These are phyloP conservation scores for Ascochyta pisi DNA, from an alignment of 2,329 filamentous ascomycete genomes.

Conservation along the genomic window DNA sequence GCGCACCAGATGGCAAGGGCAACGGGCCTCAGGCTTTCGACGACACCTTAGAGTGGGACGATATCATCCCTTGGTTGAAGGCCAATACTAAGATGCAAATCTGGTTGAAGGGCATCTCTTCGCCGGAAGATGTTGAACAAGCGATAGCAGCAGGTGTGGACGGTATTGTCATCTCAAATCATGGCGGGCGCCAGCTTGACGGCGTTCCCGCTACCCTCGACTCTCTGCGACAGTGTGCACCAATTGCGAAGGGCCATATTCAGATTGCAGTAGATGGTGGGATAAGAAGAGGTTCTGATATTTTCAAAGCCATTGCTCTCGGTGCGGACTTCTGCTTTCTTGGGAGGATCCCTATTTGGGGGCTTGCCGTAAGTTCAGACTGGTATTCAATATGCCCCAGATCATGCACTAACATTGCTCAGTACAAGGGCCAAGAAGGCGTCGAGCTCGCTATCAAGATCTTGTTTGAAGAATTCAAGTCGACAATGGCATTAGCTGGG, in stretches of 20 bases:
- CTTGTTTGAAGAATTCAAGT: slow-evolving; percentile 38
- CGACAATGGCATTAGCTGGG: slow-evolving; percentile 40
- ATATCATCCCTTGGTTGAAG: slow-evolving; percentile 58
- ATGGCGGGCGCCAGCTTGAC: slow-evolving; percentile 65
- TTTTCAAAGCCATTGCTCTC: slow-evolving; percentile 64
- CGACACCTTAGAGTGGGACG: slow-evolving; percentile 54
- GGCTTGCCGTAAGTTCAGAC: slow-evolving; percentile 50
- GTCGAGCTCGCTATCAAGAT: slow-evolving; percentile 55
- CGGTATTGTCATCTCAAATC: slow-evolving; percentile 62
- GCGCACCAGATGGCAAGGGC: slow-evolving; percentile 22
- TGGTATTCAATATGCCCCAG: neutral
- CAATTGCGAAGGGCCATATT: slow-evolving; percentile 55
- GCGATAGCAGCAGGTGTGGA: slow-evolving; percentile 53
- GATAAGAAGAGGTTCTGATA: slow-evolving; percentile 62
- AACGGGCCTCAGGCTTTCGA: slow-evolving; percentile 30
- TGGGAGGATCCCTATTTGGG: slow-evolving; percentile 59
- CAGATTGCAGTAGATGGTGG: slow-evolving; percentile 68
- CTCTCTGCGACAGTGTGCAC: slow-evolving; percentile 51
- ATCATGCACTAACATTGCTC: slow-evolving; percentile 7
- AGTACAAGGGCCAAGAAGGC: slow-evolving; percentile 48
- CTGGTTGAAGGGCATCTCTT: slow-evolving; percentile 53
- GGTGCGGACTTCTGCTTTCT: slow-evolving; percentile 60
- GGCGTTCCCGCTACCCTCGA: slow-evolving; percentile 63
- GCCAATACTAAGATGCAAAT: slow-evolving; percentile 57
- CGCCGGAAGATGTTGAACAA: slow-evolving; percentile 47